Percentiles rank a stretch among this genome's conserved stretches.
phyloP scores from a whole-genome alignment of 2,329 filamentous ascomycete genomes.

The Fonsecaea pedrosoi region DNA sequence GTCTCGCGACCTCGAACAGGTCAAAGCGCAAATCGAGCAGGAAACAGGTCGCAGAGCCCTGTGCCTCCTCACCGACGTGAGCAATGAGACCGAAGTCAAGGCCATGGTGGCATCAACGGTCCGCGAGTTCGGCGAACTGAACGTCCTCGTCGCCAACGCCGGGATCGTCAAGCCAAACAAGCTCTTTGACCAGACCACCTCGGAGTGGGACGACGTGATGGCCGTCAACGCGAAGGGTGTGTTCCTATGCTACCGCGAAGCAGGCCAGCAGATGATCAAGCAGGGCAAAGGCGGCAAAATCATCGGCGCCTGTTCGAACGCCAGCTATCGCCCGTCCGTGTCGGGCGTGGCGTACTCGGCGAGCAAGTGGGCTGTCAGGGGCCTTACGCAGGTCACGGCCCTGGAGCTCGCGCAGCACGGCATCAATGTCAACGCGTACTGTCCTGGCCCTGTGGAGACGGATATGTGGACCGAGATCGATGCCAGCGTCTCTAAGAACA shows the following conservation, averaged over 20 bases:
- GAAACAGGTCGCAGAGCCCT: slow-evolving; percentile 47
- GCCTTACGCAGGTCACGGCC: slow-evolving; percentile 69
- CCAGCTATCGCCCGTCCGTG: slow-evolving; percentile 63
- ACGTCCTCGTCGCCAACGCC: slow-evolving; percentile 65
- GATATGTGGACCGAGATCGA: slow-evolving; percentile 74
- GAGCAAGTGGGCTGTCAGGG: slow-evolving; percentile 70
- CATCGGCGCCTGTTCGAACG: slow-evolving; percentile 60
- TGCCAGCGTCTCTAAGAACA: slow-evolving; percentile 60
- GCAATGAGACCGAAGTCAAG: slow-evolving; percentile 60
- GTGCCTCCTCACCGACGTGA: slow-evolving; percentile 66
- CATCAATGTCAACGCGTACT: slow-evolving; percentile 73
- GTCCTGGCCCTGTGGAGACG: slow-evolving; percentile 70
- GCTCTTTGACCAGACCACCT: slow-evolving; percentile 62
- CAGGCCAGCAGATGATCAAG: slow-evolving; percentile 68
- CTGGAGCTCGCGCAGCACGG: slow-evolving; percentile 68
- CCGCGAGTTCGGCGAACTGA: slow-evolving; percentile 57
- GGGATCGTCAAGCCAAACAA: slow-evolving; percentile 65
- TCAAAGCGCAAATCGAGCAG: slow-evolving; percentile 15
- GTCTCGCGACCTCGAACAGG: slow-evolving; percentile 2
- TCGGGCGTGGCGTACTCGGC: slow-evolving; percentile 67
- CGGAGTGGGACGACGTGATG: slow-evolving; percentile 65
- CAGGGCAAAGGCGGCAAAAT: slow-evolving; percentile 61
- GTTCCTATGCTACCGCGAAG: slow-evolving; percentile 68
- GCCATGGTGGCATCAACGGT: slow-evolving; percentile 60
- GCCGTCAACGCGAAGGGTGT: slow-evolving; percentile 69